phyloP scores from a whole-genome alignment of 108 stramenopile species.

The Pelagomonas calceolata region DNA sequence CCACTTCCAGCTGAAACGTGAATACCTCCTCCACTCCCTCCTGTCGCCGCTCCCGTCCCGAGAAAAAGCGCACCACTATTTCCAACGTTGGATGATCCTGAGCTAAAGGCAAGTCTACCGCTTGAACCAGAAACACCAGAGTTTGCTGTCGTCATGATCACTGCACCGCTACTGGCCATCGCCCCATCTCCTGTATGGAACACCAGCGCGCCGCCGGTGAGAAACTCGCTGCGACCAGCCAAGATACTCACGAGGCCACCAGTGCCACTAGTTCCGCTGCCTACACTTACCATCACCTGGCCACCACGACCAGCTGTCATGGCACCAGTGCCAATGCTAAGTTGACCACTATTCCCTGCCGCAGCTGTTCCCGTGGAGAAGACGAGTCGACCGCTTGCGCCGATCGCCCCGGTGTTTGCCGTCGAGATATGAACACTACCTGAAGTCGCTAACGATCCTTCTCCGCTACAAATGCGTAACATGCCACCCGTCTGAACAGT shows the following conservation, averaged over 20 bases:
- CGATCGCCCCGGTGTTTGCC: neutral
- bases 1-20: neutral
- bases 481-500: neutral
- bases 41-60: neutral
- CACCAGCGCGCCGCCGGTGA: neutral
- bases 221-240: neutral
- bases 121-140: neutral
- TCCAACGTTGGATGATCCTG: neutral
- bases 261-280: neutral
- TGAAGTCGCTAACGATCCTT: neutral
- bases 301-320: neutral
- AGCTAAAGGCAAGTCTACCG: neutral
- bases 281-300: neutral
- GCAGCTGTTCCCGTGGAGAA: neutral
- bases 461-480: neutral
- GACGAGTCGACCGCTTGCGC: neutral
- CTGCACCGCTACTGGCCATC: neutral
- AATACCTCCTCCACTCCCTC: neutral
- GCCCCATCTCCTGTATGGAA: neutral
- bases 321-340: conserved; percentile 2
- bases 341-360: neutral
- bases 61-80: neutral
- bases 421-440: neutral
- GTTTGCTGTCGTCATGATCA: neutral
- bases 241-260: neutral